Base-by-base conservation (phyloP, 345 rosid genomes). In the Populus simonii region DNA sequence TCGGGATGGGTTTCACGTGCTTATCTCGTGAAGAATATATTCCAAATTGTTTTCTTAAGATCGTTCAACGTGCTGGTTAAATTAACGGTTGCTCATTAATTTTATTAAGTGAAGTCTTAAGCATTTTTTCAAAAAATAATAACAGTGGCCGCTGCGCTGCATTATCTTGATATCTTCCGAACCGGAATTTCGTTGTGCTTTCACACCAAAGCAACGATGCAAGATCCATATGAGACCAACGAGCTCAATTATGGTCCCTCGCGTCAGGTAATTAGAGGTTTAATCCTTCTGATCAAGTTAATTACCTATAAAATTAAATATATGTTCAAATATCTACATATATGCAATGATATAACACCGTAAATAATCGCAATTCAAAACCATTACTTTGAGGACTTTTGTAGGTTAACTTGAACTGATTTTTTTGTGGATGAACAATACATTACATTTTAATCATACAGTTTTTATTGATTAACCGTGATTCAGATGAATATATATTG, bases 1-100 rank as follows among this genome's bases (percentile, higher is more conserved):
- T 68, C 17, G 29, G 39, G 39, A 72, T 51, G 36, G 70, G 76
- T 38, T 9, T 35, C 83, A 74, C 79, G 80, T 74, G 79, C 68
- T 35, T 33, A 7, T 69, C 76, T 39, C 62, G 18, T 15, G 76
- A 57, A 6, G 73, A 61, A 74, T 75, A 78, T 80, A 41, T 41
- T 41, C 45, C 45, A 41, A 10, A 41, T 41, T 41, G 11, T 41
- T 41, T 41, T 41, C 12, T 41, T 41, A 9, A 41, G 45, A 11
- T 41, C 13, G 59, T 12, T 41, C 68, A 62, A 73, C 68, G 11
- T 73, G 68, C 22, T 22, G 65, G 4, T 62, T 35, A 55, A 23
- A 59, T 59, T 10, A 11, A 36, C 9, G 18, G 13, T 18, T 25
- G 13, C 17, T 72, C 2, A 23, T 27, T 11, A 4, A 8, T 4